Conservation (phyloP, 768 basidiomycete species). For the Dacryopinax primogenitus region DNA sequence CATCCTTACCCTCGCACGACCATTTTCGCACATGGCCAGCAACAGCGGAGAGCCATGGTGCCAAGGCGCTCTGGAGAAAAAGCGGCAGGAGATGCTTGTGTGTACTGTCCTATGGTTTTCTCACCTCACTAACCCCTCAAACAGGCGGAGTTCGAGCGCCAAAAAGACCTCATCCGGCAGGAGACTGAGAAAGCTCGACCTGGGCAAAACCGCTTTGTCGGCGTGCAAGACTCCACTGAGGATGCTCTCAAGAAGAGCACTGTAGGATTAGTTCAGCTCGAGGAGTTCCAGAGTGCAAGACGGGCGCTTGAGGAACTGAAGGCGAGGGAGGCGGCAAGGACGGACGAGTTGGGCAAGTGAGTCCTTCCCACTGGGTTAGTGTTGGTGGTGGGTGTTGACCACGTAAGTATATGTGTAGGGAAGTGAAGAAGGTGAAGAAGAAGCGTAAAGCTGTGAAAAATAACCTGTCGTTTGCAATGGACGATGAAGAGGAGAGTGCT, state of each 20-base stretch:
- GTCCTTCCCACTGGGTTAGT: constrained; percentile 28
- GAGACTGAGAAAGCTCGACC: constrained; percentile 91
- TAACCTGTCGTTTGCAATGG: constrained; percentile 81
- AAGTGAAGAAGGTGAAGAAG: constrained; percentile 80
- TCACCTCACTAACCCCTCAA: constrained; percentile 30
- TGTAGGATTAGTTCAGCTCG: constrained; percentile 77
- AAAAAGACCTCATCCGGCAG: constrained; percentile 65
- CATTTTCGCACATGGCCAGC: constrained; percentile 41
- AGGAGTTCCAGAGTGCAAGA: constrained; percentile 81
- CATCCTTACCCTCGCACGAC: background rate
- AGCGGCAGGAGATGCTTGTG: constrained; percentile 42
- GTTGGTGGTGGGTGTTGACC: constrained; percentile 8
- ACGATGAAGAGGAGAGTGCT: constrained; percentile 50
- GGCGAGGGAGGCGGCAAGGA: constrained; percentile 73
- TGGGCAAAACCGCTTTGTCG: constrained; percentile 77
- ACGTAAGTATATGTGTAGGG: constrained; percentile 56
- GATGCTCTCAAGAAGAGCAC: constrained; percentile 83
- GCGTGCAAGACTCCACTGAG: constrained; percentile 88
- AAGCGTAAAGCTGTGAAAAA: constrained; percentile 80
- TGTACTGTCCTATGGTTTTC: constrained; percentile 10
- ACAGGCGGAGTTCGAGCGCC: constrained; percentile 63
- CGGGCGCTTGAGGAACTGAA: constrained; percentile 87
- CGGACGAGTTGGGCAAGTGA: constrained; percentile 80
- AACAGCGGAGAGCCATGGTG: constrained; percentile 74
- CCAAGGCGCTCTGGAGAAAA: constrained; percentile 72